Percentiles rank a stretch among this genome's conserved stretches.
Conservation (phyloP, 345 rosid genomes). For the Eucalyptus viminalis region DNA sequence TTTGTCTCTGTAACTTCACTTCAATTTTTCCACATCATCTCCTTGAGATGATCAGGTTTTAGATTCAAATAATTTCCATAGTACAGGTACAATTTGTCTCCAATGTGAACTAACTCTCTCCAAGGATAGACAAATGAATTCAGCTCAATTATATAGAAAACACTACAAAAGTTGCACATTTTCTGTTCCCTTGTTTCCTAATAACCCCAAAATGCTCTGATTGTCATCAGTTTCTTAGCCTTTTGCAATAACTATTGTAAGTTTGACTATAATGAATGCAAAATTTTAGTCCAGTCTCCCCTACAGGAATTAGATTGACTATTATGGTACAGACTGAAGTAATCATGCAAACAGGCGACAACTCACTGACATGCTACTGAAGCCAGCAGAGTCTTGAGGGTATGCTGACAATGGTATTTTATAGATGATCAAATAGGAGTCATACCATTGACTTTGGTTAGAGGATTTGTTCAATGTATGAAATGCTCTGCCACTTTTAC, state of each 20-base stretch:
- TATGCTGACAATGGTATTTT: neutral
- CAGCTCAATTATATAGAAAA: neutral
- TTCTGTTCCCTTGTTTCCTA: neutral
- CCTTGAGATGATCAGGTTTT: neutral
- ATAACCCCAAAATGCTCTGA: neutral
- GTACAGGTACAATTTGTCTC: neutral
- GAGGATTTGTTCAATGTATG: neutral
- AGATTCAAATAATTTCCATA: neutral
- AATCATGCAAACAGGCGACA: neutral
- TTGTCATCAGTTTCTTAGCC: neutral
- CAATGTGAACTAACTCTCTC: neutral
- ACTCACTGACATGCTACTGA: neutral
- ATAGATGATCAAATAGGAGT: neutral
- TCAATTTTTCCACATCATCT: neutral
- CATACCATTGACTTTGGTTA: neutral
- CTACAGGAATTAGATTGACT: neutral
- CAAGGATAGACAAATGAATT: neutral
- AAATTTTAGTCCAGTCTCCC: neutral
- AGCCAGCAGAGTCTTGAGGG: neutral
- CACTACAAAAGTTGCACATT: neutral
- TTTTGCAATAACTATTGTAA: neutral
- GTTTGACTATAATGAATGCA: neutral
- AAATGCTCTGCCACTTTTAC: neutral
- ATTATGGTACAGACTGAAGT: neutral
- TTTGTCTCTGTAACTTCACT: neutral